Evolutionary conservation across 2,329 filamentous ascomycete species (phyloP), one percentile per base, ranked within the genome.

Genomic region (Aureobasidium pullulans): DNA sequence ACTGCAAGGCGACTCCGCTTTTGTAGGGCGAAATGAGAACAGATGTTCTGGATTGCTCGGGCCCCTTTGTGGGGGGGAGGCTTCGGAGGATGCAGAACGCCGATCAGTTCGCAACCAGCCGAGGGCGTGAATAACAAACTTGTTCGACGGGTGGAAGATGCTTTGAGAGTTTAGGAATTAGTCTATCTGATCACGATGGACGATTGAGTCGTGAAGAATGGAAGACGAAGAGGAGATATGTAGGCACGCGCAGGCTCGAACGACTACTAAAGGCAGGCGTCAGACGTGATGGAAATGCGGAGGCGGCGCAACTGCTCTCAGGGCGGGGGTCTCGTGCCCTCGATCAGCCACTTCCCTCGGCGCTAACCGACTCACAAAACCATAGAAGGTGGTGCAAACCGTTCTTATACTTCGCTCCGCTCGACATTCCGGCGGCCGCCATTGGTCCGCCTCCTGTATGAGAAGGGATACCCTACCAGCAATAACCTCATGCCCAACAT

Each of bases 41-140:
- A 53, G 57, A 44, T 44, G 57, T 52, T 59, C 57, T 59, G 57
- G 57, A 53, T 46, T 53, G 57, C 48, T 36, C 57, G 57, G 48
- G 31, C 57, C 57, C 39, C 47, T 59, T 37, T 40, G 40, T 59
- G 57, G 53, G 57, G 47, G 57, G 57, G 36, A 37, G 28, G 28
- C 29, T 48, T 50, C 48, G 37, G 50, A 54, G 36, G 39, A 46
- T 56, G 52, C 52, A 46, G 39, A 23, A 50, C 46, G 57, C 57
- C 57, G 57, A 59, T 59, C 57, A 48, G 31, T n/a, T 57, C 23
- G 43, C 34, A 28, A 32, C 23, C 31, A 43, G 43, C 19, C 54
- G 52, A 29, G 52, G 46, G 31, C 23, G 32, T 57, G 34, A 29
- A 48, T 16, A 40, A 39, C 19, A 23, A 57, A 31, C n/a, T 28